These are phyloP conservation scores for Diplocarpon rosae DNA, from an alignment of 2,329 filamentous ascomycete genomes.

Conservation along the genomic window DNA sequence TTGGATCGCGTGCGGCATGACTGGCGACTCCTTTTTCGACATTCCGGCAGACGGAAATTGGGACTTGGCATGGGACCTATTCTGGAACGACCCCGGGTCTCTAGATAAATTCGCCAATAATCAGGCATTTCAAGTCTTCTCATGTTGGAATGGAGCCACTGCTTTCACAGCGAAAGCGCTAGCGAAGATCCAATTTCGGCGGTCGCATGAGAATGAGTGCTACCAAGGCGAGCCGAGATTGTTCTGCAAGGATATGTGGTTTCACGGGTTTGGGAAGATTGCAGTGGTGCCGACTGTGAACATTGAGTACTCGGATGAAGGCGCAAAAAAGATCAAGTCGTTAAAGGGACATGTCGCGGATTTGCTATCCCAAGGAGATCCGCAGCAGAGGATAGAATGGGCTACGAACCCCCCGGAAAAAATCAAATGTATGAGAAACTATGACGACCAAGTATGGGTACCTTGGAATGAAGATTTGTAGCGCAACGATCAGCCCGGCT, in stretches of 20 bases:
- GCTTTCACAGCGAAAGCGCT: constrained; percentile 36
- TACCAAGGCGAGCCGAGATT: constrained; percentile 42
- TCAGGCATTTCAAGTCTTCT: constrained; percentile 47
- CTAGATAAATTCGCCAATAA: constrained; percentile 26
- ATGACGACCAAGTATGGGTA: background rate
- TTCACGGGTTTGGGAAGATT: constrained; percentile 37
- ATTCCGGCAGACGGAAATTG: constrained; percentile 39
- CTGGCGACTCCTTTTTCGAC: constrained; percentile 44
- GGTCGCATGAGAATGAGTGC: constrained; percentile 34
- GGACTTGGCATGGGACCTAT: constrained; percentile 38
- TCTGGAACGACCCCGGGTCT: constrained; percentile 37
- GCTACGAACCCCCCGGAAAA: constrained; percentile 8
- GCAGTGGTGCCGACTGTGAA: constrained; percentile 46
- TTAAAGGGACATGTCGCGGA: constrained; percentile 37
- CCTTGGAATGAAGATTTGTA: constrained; percentile 5
- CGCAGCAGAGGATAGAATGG: constrained; percentile 9
- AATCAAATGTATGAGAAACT: constrained; percentile 11
- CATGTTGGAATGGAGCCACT: constrained; percentile 49
- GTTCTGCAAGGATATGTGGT: constrained; percentile 48
- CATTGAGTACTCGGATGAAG: constrained; percentile 40
- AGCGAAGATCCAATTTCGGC: constrained; percentile 35
- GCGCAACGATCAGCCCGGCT: background rate
- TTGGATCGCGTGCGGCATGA: constrained; percentile 42
- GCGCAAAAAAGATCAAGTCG: constrained; percentile 35
- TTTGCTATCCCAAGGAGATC: background rate